phyloP scores from a whole-genome alignment of 1,284 basidiomycete species.

The Cryptococcus hybrid region DNA sequence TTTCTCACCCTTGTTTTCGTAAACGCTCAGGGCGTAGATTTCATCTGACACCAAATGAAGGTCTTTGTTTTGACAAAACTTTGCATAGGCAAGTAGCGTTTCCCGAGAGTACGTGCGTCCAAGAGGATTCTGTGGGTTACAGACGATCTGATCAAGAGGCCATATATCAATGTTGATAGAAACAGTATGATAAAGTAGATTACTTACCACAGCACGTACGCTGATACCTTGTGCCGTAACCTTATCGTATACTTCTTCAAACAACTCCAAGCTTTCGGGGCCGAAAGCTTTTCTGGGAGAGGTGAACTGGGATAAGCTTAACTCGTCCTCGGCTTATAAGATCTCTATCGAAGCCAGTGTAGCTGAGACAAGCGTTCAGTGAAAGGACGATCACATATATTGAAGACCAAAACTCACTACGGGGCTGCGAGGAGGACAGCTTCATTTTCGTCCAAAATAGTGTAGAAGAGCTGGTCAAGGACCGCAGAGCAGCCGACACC shows the following conservation, averaged over 20 bases:
- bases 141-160: conserved; percentile 35
- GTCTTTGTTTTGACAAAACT: conserved; percentile 51
- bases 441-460: conserved; percentile 50
- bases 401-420: conserved; percentile 24
- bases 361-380: conserved; percentile 21
- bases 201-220: conserved; percentile 38
- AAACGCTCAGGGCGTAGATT: conserved; percentile 52
- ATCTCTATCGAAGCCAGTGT: conserved; percentile 47
- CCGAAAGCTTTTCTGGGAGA: conserved; percentile 33
- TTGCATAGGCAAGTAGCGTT: conserved; percentile 49
- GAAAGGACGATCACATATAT: conserved; percentile 8
- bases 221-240: conserved; percentile 24
- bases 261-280: conserved; percentile 26
- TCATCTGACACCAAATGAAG: conserved; percentile 52
- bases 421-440: conserved; percentile 46
- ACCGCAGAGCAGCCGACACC: conserved; percentile 37
- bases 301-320: conserved; percentile 39
- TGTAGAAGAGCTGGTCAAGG: conserved; percentile 50
- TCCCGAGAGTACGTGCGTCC: conserved; percentile 48
- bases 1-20: conserved; percentile 34
- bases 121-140: conserved; percentile 53
- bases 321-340: conserved; percentile 35
- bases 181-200: neutral
- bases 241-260: conserved; percentile 30
- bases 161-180: neutral